Base-by-base conservation (phyloP, 2,329 filamentous ascomycete genomes). In the Pseudocercospora vitis region DNA sequence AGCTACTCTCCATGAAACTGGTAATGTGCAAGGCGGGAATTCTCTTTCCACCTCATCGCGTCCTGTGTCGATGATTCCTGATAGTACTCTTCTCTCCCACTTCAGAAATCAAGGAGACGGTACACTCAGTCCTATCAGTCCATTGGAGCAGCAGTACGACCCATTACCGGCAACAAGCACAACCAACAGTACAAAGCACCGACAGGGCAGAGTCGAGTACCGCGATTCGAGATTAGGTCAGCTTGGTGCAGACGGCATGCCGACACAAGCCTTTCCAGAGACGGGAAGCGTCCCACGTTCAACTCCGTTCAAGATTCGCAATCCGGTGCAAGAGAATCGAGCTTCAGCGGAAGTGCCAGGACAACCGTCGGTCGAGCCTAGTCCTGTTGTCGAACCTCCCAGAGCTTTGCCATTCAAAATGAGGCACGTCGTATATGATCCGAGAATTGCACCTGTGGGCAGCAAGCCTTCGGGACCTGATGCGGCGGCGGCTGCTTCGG, bases 211-310 rank as follows among this genome's bases (percentile, higher is more conserved):
- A 24, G 60, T 61, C 50, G 50, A 58, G 40, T 54, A 57, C 6
- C 53, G 61, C 46, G 59, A 64, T 18, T 60, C 64, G 26, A 56
- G 63, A 32, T 57, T 66, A 26, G 58, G 61, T 24, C 53, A 62
- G 33, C 32, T 67, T 7, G 65, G 65, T 24, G 63, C 64, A 31
- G 65, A 67, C 56, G 65, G 65, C 14, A 66, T 67, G 65, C 65
- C 65, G 31, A 62, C 59, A 29, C 53, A 59, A 44, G 60, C 62
- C 7, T 58, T 60, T 35, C 58, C 54, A 49, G 56, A 53, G 29
- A 55, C 48, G 11, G 46, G 33, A 21, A 33, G 40, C 26, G 49
- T 32, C 21, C 44, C 53, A n/a, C 48, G 52, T 26, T 45, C 55
- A 16, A 33, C 53, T 28, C 59, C 61, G 1, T 67, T 67, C 59